These are phyloP conservation scores for Penicillium occitanis DNA, from an alignment of 2,329 filamentous ascomycete genomes.

Conservation along the genomic window DNA sequence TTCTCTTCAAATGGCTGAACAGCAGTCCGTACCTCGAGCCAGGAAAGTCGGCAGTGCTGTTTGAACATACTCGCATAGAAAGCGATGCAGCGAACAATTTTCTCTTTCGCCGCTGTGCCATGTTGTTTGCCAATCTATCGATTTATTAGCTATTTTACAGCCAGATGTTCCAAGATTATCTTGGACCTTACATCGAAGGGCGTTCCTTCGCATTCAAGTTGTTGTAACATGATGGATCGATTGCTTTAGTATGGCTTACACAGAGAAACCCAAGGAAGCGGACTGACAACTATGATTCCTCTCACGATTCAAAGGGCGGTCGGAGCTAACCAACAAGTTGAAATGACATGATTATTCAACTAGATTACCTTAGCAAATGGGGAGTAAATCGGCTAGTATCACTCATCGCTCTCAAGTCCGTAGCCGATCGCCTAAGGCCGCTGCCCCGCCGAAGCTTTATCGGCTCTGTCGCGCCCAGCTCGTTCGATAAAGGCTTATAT, in stretches of 20 bases:
- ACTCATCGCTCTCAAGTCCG: background rate
- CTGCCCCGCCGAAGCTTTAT: slow-evolving; percentile 4
- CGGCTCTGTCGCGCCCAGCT: background rate
- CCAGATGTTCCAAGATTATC: background rate
- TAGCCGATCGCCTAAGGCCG: background rate
- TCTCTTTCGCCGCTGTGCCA: slow-evolving; percentile 12
- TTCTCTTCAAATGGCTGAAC: slow-evolving; percentile 37
- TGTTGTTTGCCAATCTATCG: slow-evolving; percentile 14
- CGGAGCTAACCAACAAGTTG: background rate
- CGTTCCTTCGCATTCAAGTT: background rate
- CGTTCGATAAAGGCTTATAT: background rate
- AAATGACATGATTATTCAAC: background rate
- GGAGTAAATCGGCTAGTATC: background rate
- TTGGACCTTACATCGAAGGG: background rate
- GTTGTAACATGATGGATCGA: background rate
- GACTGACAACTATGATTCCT: background rate
- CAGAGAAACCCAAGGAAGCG: background rate
- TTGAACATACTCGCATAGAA: slow-evolving; percentile 7
- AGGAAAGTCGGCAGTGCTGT: background rate
- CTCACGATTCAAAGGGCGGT: background rate
- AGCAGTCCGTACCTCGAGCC: slow-evolving; percentile 1
- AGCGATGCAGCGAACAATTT: slow-evolving; percentile 9
- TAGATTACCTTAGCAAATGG: background rate
- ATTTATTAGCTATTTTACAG: background rate
- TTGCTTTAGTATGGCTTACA: background rate